These are phyloP conservation scores for Saxophila tyrrhenica DNA, from an alignment of 495 filamentous ascomycete genomes.

Conservation along the genomic window DNA sequence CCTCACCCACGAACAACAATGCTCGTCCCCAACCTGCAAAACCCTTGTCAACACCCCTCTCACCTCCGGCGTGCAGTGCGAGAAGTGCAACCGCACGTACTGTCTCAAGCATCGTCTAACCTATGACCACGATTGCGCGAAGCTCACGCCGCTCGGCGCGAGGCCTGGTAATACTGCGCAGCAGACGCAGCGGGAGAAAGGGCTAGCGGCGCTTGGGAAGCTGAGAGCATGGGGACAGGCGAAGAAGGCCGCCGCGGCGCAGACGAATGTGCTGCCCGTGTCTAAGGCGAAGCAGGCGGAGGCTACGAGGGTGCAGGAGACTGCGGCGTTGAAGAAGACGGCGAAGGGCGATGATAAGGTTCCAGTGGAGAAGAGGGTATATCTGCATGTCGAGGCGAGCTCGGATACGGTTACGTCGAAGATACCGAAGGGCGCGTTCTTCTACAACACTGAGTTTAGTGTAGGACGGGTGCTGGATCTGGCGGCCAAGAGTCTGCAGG, in stretches of 20 bases:
- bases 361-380: constrained; percentile 66
- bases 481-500: constrained; percentile 70
- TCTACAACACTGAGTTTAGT: constrained; percentile 74
- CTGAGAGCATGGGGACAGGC: constrained; percentile 50
- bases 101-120: constrained; percentile 82
- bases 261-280: constrained; percentile 28
- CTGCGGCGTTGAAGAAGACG: constrained; percentile 66
- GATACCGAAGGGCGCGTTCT: constrained; percentile 51
- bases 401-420: constrained; percentile 62
- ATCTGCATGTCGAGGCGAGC: constrained; percentile 77
- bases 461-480: constrained; percentile 80
- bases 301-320: constrained; percentile 42
- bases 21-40: constrained; percentile 67
- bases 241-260: constrained; percentile 44
- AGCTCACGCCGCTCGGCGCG: constrained; percentile 55
- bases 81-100: constrained; percentile 70
- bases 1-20: constrained; percentile 53
- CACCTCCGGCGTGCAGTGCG: constrained; percentile 69
- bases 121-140: constrained; percentile 80
- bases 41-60: constrained; percentile 70
- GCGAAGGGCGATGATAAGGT: constrained; percentile 84
- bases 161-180: constrained; percentile 30
- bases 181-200: constrained; percentile 40
- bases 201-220: constrained; percentile 49
- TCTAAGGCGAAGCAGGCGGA: constrained; percentile 28